Conservation (phyloP, 768 basidiomycete species). For the Cytidiella melzeri region DNA sequence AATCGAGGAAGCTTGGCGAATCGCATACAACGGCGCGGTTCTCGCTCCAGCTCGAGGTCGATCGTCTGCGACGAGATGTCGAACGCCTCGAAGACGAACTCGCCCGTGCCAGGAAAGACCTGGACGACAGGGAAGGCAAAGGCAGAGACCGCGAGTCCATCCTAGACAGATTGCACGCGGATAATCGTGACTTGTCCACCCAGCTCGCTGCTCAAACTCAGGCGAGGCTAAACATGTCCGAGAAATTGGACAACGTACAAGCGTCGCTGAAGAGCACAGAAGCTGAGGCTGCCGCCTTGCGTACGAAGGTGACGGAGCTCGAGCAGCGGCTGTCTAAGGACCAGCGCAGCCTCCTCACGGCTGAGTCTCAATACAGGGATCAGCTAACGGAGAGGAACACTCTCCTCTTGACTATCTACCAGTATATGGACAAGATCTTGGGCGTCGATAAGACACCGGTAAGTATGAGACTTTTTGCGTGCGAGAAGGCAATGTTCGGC, state of each 20-base stretch:
- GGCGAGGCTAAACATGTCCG: conserved; percentile 75
- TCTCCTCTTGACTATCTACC: conserved; percentile 84
- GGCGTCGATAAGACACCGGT: conserved; percentile 85
- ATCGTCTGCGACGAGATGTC: conserved; percentile 79
- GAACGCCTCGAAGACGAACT: conserved; percentile 78
- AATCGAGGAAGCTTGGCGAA: conserved; percentile 78
- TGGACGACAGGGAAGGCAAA: conserved; percentile 59
- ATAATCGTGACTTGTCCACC: conserved; percentile 73
- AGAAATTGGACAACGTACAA: conserved; percentile 79
- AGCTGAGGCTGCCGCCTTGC: conserved; percentile 53
- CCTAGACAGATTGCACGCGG: conserved; percentile 70
- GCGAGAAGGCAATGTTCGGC: neutral
- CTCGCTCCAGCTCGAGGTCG: conserved; percentile 85
- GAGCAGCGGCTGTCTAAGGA: conserved; percentile 81
- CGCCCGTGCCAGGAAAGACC: conserved; percentile 58
- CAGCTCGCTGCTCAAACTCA: conserved; percentile 85
- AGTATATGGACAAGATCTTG: conserved; percentile 91
- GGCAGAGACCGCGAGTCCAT: conserved; percentile 64
- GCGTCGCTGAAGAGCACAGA: conserved; percentile 61
- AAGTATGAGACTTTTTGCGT: conserved; percentile 23
- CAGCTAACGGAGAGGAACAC: conserved; percentile 93
- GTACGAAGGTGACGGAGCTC: conserved; percentile 61
- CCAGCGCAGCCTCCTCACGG: conserved; percentile 60
- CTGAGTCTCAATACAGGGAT: conserved; percentile 81
- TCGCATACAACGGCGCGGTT: conserved; percentile 77